Evolutionary conservation across 345 rosid genomes (phyloP), one percentile per base, ranked within the genome.

Genomic region (Gossypium herbaceum): DNA sequence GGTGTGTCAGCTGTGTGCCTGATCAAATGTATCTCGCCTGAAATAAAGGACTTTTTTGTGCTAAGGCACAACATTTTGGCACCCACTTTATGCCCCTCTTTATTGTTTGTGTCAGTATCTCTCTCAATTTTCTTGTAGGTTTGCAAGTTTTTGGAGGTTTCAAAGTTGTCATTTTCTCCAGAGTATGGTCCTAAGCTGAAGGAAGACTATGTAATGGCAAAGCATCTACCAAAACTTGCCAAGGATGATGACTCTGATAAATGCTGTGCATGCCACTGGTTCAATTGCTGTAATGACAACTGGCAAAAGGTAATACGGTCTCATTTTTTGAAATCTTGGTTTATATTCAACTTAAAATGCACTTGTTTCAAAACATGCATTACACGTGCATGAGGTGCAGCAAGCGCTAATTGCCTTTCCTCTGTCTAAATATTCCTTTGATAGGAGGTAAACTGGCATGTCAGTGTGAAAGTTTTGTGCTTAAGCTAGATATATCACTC

Each of bases 131-230:
- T 78, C 73, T 72, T 81, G 76, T 77, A 96, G 99, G 99, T 96
- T 73, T 96, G 99, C 92, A 93, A 88, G 85, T 96, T 96, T 82
- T 81, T 96, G 90, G 98, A 96, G 88, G 99, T 92, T 73, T 96
- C 99, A 61, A 92, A 85, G 79, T 76, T 96, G 89, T 96, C 98
- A 73, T 93, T 96, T 81, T 85, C 86, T 77, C 92, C 93, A 12
- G 97, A 96, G 83, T 96, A 93, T 85, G 99, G 99, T 64, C 90
- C 97, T 72, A 96, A 96, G 86, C 87, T 93, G 82, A 96, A 88
- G 85, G 99, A 96, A 86, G 99, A 91, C 63, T 89, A 84, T 71
- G 87, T 96, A 60, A 89, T 92, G 98, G 97, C 85, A 72, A 93
- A 86, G 82, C 99, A 96, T 85, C 87, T 96, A 68, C 97, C 98